Conservation (phyloP, 768 basidiomycete species). For the Rhodotorula sphaerocarpa region DNA sequence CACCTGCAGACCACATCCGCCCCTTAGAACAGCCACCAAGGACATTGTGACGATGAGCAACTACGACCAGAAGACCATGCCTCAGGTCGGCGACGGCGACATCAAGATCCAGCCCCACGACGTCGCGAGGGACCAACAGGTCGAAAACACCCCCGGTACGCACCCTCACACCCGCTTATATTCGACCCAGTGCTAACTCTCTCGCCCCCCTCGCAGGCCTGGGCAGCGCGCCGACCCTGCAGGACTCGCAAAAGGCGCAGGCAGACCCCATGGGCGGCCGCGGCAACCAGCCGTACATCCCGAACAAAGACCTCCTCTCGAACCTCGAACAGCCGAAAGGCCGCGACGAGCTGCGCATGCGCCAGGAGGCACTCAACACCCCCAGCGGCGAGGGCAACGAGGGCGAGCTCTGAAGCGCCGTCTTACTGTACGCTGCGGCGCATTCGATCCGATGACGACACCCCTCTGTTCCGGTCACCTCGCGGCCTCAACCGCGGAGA, state of each 20-base stretch:
- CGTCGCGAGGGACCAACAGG: too few species aligned
- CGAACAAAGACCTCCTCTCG: not conserved
- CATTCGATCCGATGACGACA: not conserved
- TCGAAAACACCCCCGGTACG: constrained; percentile 19
- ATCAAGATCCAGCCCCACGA: too few species aligned
- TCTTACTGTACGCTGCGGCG: too few species aligned
- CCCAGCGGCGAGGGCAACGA: not conserved
- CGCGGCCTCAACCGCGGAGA: too few species aligned
- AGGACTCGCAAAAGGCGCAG: not conserved
- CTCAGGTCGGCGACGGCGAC: too few species aligned
- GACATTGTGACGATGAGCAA: too few species aligned
- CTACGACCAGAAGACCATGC: too few species aligned
- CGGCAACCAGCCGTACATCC: constrained; percentile 16
- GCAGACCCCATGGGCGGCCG: not conserved
- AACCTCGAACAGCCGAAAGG: constrained; percentile 18
- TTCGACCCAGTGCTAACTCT: too few species aligned
- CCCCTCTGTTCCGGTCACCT: not conserved
- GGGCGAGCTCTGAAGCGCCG: not conserved
- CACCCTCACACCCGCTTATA: not conserved
- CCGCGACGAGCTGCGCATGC: constrained; percentile 16
- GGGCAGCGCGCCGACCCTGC: constrained; percentile 28
- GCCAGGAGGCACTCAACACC: constrained; percentile 10
- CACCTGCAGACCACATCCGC: too few species aligned
- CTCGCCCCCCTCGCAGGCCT: constrained; percentile 6
- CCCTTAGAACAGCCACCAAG: too few species aligned